Evolutionary conservation across 129 eudicot genomes (phyloP).

Genomic region (Mikania micrantha): DNA sequence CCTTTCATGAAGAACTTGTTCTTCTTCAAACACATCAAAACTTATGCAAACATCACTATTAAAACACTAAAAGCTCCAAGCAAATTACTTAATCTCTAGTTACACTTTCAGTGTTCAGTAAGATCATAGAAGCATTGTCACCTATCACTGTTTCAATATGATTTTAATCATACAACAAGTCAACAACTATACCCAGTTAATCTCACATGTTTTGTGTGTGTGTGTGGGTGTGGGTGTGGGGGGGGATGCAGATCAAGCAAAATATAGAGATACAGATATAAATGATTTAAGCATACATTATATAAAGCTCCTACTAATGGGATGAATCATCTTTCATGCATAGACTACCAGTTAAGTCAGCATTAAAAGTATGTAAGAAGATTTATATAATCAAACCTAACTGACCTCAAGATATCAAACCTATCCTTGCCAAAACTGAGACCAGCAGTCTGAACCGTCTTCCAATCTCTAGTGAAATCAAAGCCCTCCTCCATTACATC

Average conservation of each 20-base stretch:
- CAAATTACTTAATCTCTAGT: background rate
- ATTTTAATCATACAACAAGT: background rate
- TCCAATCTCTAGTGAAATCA: slow-evolving; percentile 82
- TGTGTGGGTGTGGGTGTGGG: too few species aligned
- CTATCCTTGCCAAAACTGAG: slow-evolving; percentile 80
- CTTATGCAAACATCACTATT: background rate
- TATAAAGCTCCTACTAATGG: too few species aligned
- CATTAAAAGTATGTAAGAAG: too few species aligned
- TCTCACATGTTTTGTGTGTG: too few species aligned
- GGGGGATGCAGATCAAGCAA: too few species aligned
- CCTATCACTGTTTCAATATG: background rate
- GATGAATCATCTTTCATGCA: too few species aligned
- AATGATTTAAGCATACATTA: too few species aligned
- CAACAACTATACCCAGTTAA: too few species aligned
- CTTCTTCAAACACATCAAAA: background rate
- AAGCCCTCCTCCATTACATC: slow-evolving; percentile 40
- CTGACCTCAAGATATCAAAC: slow-evolving; percentile 86
- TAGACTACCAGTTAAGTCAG: too few species aligned
- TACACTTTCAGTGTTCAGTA: background rate
- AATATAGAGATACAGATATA: too few species aligned
- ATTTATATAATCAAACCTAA: background rate
- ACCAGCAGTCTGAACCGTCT: slow-evolving; percentile 69
- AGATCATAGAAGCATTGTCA: background rate
- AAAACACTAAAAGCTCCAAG: background rate
- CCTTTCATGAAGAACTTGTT: too few species aligned